Percentiles rank a stretch among this genome's conserved stretches.
These are phyloP conservation scores for Backusella westeae DNA, from an alignment of 192 early-diverging fungal species.

Conservation along the genomic window DNA sequence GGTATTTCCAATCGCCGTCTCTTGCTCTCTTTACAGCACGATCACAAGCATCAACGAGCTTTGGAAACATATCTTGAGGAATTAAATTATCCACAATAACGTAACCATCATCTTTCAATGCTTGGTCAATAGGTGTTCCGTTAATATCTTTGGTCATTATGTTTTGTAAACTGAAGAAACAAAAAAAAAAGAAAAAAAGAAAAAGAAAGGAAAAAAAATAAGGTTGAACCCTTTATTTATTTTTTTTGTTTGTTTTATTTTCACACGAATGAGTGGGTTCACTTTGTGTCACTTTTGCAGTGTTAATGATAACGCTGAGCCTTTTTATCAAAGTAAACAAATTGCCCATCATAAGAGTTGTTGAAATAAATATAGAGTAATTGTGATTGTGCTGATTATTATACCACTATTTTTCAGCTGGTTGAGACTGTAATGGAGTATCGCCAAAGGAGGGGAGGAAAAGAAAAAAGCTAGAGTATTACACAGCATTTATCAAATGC, in stretches of 20 bases:
- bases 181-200: neutral
- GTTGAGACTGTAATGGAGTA: too few species aligned
- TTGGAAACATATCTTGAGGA: constrained; percentile 28
- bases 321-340: neutral
- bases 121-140: constrained; percentile 15
- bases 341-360: neutral
- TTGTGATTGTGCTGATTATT: too few species aligned
- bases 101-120: constrained; percentile 40
- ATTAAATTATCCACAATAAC: constrained; percentile 46
- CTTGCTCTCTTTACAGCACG: constrained; percentile 36
- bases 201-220: neutral
- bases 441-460: too few species aligned
- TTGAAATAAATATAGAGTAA: too few species aligned
- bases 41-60: constrained; percentile 40
- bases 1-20: constrained; percentile 40
- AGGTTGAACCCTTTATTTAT: neutral
- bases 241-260: neutral
- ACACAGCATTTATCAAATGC: too few species aligned
- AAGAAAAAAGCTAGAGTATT: too few species aligned
- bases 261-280: neutral
- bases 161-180: neutral
- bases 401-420: too few species aligned
- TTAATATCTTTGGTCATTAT: constrained; percentile 16
- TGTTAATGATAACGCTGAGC: neutral
- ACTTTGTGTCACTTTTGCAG: neutral